A percentile compares a stretch with the other conserved stretches of the same genome.
These are phyloP conservation scores for Antrodiella citrinella DNA, from an alignment of 768 basidiomycete species.

Conservation along the genomic window DNA sequence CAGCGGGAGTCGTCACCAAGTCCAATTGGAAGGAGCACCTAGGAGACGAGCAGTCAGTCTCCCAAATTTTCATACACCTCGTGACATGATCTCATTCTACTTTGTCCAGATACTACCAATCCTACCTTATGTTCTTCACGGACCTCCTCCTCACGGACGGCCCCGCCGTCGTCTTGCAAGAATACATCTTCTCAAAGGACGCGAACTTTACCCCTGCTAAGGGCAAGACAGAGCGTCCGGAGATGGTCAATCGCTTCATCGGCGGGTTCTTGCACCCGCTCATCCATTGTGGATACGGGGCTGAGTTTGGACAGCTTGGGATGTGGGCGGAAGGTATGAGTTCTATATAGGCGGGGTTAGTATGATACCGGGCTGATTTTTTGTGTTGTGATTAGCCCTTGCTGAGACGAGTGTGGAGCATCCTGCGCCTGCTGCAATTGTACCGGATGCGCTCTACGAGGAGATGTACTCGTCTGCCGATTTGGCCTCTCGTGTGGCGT, in stretches of 20 bases:
- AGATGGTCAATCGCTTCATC: constrained; percentile 51
- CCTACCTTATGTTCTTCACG: constrained; percentile 51
- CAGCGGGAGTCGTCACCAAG: constrained; percentile 37
- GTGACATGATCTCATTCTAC: constrained; percentile 1
- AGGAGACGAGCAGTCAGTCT: constrained; percentile 41
- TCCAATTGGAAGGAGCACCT: constrained; percentile 49
- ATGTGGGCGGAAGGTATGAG: constrained; percentile 51
- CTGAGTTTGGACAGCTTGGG: constrained; percentile 54
- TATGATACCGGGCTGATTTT: background rate
- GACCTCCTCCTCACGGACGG: constrained; percentile 33
- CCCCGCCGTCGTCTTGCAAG: constrained; percentile 41
- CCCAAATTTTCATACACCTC: background rate
- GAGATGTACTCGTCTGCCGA: background rate
- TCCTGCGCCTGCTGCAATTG: constrained; percentile 26
- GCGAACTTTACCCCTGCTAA: constrained; percentile 14
- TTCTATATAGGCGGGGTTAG: background rate
- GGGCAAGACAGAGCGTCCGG: constrained; percentile 24
- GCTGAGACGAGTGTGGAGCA: constrained; percentile 43
- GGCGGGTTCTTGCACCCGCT: constrained; percentile 55
- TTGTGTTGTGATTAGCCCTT: background rate
- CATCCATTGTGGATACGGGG: constrained; percentile 56
- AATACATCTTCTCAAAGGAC: constrained; percentile 46
- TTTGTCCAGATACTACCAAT: constrained; percentile 44
- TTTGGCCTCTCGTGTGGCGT: constrained; percentile 5
- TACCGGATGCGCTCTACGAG: constrained; percentile 22